Conservation (phyloP, 2,329 filamentous ascomycete species). For the Hypocreales sp. region DNA sequence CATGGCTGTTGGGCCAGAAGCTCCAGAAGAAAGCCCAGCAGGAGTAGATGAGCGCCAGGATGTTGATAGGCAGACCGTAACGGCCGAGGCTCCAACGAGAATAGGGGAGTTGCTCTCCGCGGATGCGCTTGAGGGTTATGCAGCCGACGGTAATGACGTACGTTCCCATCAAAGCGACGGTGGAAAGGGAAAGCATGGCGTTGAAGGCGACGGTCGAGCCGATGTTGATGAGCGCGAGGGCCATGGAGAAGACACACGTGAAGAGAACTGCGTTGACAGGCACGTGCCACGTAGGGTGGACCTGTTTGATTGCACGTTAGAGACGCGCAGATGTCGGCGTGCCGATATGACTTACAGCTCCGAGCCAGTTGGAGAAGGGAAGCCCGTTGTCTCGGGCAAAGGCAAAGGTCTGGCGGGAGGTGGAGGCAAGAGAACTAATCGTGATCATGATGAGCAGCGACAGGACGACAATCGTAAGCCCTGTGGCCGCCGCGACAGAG, state of each 20-base stretch:
- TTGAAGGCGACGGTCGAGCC: conserved; percentile 18
- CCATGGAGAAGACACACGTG: conserved; percentile 11
- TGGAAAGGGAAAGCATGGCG: conserved; percentile 16
- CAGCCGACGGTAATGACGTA: conserved; percentile 18
- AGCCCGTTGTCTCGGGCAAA: conserved; percentile 19
- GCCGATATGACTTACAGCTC: conserved; percentile 1
- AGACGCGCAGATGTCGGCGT: neutral
- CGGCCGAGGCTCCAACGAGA: conserved; percentile 21
- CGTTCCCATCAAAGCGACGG: conserved; percentile 15
- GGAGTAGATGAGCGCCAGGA: conserved; percentile 9
- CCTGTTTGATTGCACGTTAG: neutral
- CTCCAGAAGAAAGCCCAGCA: conserved; percentile 8
- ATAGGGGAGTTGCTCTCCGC: conserved; percentile 14
- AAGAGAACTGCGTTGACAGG: conserved; percentile 16
- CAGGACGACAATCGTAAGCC: conserved; percentile 11
- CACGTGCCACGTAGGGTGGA: conserved; percentile 10
- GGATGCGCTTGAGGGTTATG: conserved; percentile 17
- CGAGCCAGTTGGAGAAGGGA: conserved; percentile 7
- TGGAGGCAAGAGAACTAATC: conserved; percentile 12
- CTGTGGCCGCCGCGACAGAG: conserved; percentile 7
- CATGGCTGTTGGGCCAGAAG: conserved; percentile 5
- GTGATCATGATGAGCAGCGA: conserved; percentile 10
- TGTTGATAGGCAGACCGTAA: conserved; percentile 21
- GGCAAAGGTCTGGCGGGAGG: conserved; percentile 14
- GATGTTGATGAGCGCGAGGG: conserved; percentile 17